Evolutionary conservation across 176 grass and related monocot species (phyloP), one percentile per base, ranked within the genome.

Genomic region (Oryza punctata): DNA sequence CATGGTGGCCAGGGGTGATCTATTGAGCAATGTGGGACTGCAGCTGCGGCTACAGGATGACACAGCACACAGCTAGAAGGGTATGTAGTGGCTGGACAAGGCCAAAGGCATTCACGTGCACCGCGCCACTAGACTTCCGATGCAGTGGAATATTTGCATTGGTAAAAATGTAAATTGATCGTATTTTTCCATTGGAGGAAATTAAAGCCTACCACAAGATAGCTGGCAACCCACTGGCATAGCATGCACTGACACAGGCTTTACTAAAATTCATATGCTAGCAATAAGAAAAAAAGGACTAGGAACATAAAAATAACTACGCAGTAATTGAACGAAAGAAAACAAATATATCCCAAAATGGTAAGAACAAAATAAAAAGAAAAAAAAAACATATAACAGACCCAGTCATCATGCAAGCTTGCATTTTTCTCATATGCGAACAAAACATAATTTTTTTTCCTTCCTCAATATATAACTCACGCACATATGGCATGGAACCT

Each of bases 181-280:
- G 57, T 11, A 66, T 15, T 76, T 46, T 67, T 67, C 59, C 26
- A 28, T 46, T 65, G 63, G 14, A 82, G 57, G 21, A 72, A 65
- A n/a, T 4, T 13, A 63, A 30, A 49, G 27, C 67, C 30, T 12
- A 52, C 29, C 52, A 40, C n/a, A 73, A 15, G 30, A 40, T 57
- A 80, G 41, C 12, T 41, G 35, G 47, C n/a, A 14, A 74, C 26
- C 57, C 28, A 1, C 38, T 82, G 35, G 38, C 38, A 15, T 63
- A 83, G 24, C 5, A 74, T 83, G 57, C 72, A 25, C 10, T 49
- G 8, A 75, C 47, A 35, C 7, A 30, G 2, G 24, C 2, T 18
- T 15, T 63, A 14, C 29, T 59, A 16, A 27, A 81, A 76, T 29
- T 57, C 15, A 1, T 52, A 1, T 52, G 16, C 23, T 54, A 38